Base-by-base conservation (phyloP, 148 eudicot genomes). In the Camellia lanceoleosa region DNA sequence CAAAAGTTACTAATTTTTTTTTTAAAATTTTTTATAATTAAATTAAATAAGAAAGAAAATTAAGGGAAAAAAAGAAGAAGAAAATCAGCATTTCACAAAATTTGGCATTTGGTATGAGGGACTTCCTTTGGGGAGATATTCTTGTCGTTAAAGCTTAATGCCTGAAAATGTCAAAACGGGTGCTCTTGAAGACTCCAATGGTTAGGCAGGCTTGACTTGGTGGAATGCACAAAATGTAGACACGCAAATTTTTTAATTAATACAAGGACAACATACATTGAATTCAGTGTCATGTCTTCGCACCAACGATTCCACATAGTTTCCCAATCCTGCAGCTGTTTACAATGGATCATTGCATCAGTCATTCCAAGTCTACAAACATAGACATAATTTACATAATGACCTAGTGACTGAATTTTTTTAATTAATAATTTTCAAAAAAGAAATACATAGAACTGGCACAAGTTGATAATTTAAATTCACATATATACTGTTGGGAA, bases 281-380 rank as follows among this genome's bases (percentile, higher is more conserved):
- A 97, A 94, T 76, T 90, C 97, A 0, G 91, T 94, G 72, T 97
- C 99, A 81, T 92, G 97, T 77, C 95, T 88, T 23, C 89, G 89
- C 79, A 92, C 95, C 86, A 97, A 89, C 74, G 99, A 94, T 91
- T 97, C 99, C 71, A 94, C 98, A 78, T 94, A 97, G 92, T 89
- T 97, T 76, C 99, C 99, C 87, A 97, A 89, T 79, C 99, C 99
- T 47, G 99, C 91, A 85, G 99, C 99, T 97, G 98, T 79, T 79
- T 41, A 79, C 79, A 3, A 83, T 58, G 61, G 60, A 73, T 68
- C 78, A 78, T 52, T 12, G n/a, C 14, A 59, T 82, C 47, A 82
- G 75, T 82, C 47, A 42, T 51, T 61, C 71, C 14, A 77, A 59
- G 70, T 77, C 9, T n/a, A 16, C 68, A 76, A 9, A 60, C 18